These are phyloP conservation scores for Pythium sukuiense DNA, from an alignment of 352 stramenopile species.

Conservation along the genomic window DNA sequence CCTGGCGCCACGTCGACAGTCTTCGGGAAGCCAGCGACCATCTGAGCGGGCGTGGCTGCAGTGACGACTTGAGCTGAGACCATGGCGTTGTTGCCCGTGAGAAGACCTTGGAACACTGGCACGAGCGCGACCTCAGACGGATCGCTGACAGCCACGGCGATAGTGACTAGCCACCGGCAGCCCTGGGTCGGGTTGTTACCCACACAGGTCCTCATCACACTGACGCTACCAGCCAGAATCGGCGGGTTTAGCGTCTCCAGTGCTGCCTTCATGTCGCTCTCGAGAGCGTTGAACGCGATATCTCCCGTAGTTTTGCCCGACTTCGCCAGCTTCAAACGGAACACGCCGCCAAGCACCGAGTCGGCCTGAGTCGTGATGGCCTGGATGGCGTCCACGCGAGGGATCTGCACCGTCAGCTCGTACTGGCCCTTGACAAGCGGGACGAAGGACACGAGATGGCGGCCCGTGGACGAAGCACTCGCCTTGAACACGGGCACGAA, in stretches of 20 bases:
- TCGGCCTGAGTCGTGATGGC: conserved; percentile 49
- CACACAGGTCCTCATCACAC: conserved; percentile 36
- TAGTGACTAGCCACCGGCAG: conserved; percentile 77
- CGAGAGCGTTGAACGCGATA: conserved; percentile 55
- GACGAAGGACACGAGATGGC: conserved; percentile 85
- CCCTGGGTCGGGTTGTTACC: conserved; percentile 44
- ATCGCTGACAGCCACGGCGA: conserved; percentile 23
- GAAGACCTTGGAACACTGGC: conserved; percentile 18
- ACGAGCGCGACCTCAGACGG: conserved; percentile 8
- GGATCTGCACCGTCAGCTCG: conserved; percentile 77
- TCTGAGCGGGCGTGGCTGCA: conserved; percentile 25
- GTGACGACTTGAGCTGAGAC: conserved; percentile 41
- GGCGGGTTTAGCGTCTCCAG: conserved; percentile 64
- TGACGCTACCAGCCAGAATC: conserved; percentile 41
- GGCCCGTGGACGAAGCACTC: conserved; percentile 56
- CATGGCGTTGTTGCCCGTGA: conserved; percentile 64
- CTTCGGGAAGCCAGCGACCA: conserved; percentile 70
- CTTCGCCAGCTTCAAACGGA: conserved; percentile 51
- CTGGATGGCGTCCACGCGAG: conserved; percentile 75
- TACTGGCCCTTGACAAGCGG: conserved; percentile 91
- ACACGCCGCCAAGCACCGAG: conserved; percentile 60
- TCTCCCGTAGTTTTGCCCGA: conserved; percentile 39
- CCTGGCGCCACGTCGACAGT: conserved; percentile 51
- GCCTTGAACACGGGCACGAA: conserved; percentile 71
- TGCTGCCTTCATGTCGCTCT: conserved; percentile 41